These are phyloP conservation scores for Leccinum disarticulatum DNA, from an alignment of 768 basidiomycete genomes.

Conservation along the genomic window DNA sequence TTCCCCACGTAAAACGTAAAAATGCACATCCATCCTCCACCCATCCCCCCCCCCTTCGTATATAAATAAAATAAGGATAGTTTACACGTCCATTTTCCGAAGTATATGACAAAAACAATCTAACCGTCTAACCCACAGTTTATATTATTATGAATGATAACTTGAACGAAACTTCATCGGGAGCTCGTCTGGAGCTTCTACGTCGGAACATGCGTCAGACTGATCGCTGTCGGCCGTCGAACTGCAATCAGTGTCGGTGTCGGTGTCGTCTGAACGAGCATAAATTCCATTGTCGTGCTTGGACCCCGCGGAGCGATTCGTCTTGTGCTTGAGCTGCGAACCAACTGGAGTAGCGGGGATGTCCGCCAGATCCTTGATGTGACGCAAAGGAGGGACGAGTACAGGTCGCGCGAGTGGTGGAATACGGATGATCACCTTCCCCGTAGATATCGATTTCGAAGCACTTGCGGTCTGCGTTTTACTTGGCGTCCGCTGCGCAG, in stretches of 20 bases:
- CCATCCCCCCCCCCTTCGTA: conserved; percentile 1
- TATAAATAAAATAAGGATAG: conserved; percentile 38
- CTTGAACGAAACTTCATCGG: conserved; percentile 12
- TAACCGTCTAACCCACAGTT: conserved; percentile 7
- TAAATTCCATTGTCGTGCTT: conserved; percentile 21
- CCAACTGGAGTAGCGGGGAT: conserved; percentile 22
- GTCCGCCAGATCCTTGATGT: conserved; percentile 15
- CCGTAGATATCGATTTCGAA: conserved; percentile 22
- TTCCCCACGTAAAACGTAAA: not conserved
- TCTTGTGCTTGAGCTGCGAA: conserved; percentile 24
- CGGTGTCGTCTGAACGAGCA: conserved; percentile 27
- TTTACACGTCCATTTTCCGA: conserved; percentile 10
- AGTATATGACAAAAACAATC: conserved; percentile 7
- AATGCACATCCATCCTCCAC: not conserved
- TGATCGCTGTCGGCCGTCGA: conserved; percentile 22
- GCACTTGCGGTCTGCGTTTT: conserved; percentile 13
- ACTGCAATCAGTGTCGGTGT: conserved; percentile 18
- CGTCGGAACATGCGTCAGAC: conserved; percentile 27
- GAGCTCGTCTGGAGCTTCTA: conserved; percentile 27
- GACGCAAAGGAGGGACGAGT: conserved; percentile 18
- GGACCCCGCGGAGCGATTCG: conserved; percentile 17
- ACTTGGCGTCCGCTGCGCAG: conserved; percentile 14
- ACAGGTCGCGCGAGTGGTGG: conserved; percentile 13
- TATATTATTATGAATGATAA: conserved; percentile 23
- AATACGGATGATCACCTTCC: conserved; percentile 30